A percentile compares a stretch with the other conserved stretches of the same genome.
Conservation (phyloP, 2,329 filamentous ascomycete genomes). For the Penicillium verrucosum region DNA sequence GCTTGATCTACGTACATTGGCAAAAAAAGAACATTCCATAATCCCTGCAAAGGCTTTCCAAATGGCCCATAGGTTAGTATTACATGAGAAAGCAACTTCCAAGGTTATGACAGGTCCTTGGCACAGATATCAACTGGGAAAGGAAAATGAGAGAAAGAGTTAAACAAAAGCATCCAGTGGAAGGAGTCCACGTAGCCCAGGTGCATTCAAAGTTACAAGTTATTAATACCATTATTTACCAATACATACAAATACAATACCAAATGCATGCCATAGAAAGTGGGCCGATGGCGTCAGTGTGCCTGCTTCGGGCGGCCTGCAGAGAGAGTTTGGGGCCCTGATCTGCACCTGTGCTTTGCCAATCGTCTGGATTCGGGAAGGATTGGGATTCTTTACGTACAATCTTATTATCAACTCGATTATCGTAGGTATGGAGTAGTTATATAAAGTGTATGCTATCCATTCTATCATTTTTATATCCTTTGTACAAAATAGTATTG, state of each 20-base stretch:
- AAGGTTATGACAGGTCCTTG: not conserved
- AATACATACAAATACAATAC: slow-evolving; percentile 7
- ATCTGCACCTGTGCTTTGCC: slow-evolving; percentile 15
- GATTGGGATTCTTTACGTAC: not conserved
- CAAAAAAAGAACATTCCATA: slow-evolving; percentile 18
- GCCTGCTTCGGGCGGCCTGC: slow-evolving; percentile 25
- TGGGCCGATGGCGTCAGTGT: slow-evolving; percentile 24
- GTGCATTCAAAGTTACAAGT: not conserved
- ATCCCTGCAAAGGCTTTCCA: slow-evolving; percentile 17
- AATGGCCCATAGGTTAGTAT: not conserved
- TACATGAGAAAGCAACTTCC: not conserved
- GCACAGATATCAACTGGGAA: not conserved
- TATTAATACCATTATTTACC: too few species aligned
- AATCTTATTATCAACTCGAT: not conserved
- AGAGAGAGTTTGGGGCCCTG: slow-evolving; percentile 23
- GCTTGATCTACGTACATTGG: slow-evolving; percentile 8
- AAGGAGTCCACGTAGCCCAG: slow-evolving; percentile 2
- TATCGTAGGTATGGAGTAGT: not conserved
- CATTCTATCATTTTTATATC: not conserved
- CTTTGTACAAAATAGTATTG: not conserved
- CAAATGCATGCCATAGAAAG: slow-evolving; percentile 20
- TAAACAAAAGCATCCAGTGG: not conserved
- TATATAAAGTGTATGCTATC: not conserved
- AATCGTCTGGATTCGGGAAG: not conserved
- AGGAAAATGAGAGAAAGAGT: not conserved